phyloP scores from a whole-genome alignment of 306 rosid genomes.

The Ceratonia siliqua region DNA sequence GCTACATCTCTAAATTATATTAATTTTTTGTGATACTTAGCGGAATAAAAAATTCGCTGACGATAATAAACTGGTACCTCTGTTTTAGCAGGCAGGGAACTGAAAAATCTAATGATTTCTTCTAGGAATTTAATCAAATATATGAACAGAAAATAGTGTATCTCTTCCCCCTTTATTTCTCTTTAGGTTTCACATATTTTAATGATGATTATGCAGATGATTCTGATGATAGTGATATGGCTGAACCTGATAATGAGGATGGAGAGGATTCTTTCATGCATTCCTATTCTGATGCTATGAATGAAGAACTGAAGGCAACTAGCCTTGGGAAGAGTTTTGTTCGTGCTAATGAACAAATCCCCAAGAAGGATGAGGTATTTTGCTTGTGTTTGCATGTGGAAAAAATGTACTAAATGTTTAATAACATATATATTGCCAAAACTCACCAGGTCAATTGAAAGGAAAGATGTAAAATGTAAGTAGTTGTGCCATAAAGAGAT shows the following conservation, averaged over 20 bases:
- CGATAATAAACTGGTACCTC: background rate
- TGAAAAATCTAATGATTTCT: conserved; percentile 8
- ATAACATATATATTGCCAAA: background rate
- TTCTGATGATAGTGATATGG: conserved; percentile 63
- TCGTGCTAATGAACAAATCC: conserved; percentile 69
- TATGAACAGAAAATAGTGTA: background rate
- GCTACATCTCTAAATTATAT: conserved; percentile 16
- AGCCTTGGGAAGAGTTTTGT: conserved; percentile 81
- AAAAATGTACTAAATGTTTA: conserved; percentile 2
- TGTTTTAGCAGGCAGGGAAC: conserved; percentile 18
- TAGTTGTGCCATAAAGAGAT: background rate
- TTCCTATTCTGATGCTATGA: conserved; percentile 76
- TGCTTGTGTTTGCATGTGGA: conserved; percentile 29
- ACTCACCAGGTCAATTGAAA: conserved; percentile 12
- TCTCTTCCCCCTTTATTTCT: conserved; percentile 8
- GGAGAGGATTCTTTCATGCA: conserved; percentile 59
- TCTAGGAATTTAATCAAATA: conserved; percentile 21
- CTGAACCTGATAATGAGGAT: conserved; percentile 44
- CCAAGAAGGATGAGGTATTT: conserved; percentile 73
- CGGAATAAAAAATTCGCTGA: conserved; percentile 13
- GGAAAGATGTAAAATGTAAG: background rate
- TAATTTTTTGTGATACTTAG: conserved; percentile 6
- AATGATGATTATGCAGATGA: conserved; percentile 55
- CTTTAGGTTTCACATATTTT: conserved; percentile 18
- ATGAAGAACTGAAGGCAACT: conserved; percentile 66